These are phyloP conservation scores for Tillandsia fasciculata DNA, from an alignment of 176 grass and related monocot genomes.

Conservation along the genomic window DNA sequence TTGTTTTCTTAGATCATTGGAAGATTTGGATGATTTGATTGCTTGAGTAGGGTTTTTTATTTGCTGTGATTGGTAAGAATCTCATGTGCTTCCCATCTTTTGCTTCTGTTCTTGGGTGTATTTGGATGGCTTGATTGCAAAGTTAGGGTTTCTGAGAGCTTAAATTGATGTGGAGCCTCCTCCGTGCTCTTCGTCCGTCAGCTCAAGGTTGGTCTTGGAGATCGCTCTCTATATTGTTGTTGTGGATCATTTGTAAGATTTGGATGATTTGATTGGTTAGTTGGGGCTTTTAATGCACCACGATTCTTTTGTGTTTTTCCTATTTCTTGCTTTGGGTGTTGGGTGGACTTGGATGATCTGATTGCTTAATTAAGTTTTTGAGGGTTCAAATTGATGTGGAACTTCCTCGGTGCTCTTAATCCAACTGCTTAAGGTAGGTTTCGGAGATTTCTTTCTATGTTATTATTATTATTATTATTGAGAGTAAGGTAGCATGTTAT, in stretches of 20 bases:
- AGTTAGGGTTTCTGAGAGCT: not conserved
- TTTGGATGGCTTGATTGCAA: not conserved
- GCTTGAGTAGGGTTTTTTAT: too few relatives aligned
- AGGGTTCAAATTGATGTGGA: too few relatives aligned
- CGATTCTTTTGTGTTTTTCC: not conserved
- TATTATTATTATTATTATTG: too few relatives aligned
- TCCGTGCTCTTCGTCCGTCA: conserved; percentile 67
- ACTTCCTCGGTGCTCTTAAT: too few relatives aligned
- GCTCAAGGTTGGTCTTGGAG: conserved; percentile 53
- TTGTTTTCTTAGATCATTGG: too few relatives aligned
- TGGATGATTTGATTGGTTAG: too few relatives aligned
- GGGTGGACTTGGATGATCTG: not conserved
- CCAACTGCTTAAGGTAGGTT: too few relatives aligned
- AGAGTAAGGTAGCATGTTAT: too few relatives aligned
- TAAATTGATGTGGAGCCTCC: not conserved
- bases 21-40: too few relatives aligned
- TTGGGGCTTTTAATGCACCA: not conserved
- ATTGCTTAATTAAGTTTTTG: not conserved
- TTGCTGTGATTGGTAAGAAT: not conserved
- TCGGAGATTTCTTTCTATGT: too few relatives aligned
- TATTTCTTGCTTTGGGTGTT: not conserved
- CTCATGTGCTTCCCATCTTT: too few relatives aligned
- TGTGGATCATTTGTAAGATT: too few relatives aligned
- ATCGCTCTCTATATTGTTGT: not conserved
- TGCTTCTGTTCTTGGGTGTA: not conserved